These are phyloP conservation scores for Globisporangium paddicum DNA, from an alignment of 352 stramenopile genomes.

Conservation along the genomic window DNA sequence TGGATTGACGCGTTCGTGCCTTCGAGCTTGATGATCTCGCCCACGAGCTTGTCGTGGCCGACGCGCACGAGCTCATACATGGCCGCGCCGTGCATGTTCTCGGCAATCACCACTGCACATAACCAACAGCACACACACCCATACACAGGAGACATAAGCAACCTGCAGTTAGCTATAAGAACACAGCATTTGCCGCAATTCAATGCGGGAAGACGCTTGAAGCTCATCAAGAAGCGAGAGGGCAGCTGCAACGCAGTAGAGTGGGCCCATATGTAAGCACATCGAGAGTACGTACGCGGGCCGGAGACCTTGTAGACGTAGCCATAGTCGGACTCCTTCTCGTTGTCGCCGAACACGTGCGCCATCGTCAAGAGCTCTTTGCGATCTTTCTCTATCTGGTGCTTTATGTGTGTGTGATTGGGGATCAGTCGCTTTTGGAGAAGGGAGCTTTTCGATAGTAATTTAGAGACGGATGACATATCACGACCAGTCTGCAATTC, in stretches of 20 bases:
- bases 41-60: constrained; percentile 98
- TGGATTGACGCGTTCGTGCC: constrained; percentile 99
- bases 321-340: constrained; percentile 95
- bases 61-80: constrained; percentile 98
- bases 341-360: constrained; percentile 82
- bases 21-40: constrained; percentile 99
- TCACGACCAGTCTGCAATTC: neutral
- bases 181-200: no score
- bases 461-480: constrained; percentile 4
- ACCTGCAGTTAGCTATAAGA: neutral
- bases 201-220: neutral
- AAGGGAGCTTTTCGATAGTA: neutral
- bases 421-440: neutral
- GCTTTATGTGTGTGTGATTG: neutral
- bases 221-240: neutral
- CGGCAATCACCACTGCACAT: constrained; percentile 95
- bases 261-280: neutral
- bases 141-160: neutral
- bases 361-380: constrained; percentile 37
- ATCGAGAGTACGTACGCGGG: constrained; percentile 75
- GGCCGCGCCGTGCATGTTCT: constrained; percentile 98
- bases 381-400: constrained; percentile 43
- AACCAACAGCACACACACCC: neutral
- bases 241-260: neutral
- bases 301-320: constrained; percentile 99